phyloP scores from a whole-genome alignment of 768 basidiomycete genomes.

The Cytidiella melzeri region DNA sequence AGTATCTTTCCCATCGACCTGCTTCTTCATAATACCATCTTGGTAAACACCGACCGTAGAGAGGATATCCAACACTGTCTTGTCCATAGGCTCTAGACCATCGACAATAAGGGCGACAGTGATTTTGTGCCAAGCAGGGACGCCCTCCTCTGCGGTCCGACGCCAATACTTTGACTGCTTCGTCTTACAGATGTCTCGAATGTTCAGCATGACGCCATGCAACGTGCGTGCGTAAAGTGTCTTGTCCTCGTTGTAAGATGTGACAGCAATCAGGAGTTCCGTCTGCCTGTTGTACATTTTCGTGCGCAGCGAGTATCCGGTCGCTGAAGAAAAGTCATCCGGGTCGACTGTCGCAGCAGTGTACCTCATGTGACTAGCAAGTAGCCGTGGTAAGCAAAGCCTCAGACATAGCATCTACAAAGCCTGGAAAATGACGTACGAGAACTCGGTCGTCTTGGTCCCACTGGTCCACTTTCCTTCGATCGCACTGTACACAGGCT shows the following conservation, averaged over 20 bases:
- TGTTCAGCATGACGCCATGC: constrained; percentile 96
- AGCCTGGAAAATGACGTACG: constrained; percentile 43
- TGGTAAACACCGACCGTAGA: constrained; percentile 92
- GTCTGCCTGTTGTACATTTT: constrained; percentile 86
- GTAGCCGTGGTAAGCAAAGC: constrained; percentile 3
- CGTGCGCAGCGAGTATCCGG: constrained; percentile 80
- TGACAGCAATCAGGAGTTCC: constrained; percentile 91
- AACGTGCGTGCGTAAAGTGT: constrained; percentile 86
- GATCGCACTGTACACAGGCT: constrained; percentile 75
- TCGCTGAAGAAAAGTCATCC: constrained; percentile 75
- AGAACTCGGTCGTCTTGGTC: constrained; percentile 81
- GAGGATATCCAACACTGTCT: constrained; percentile 82
- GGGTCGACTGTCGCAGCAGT: constrained; percentile 90
- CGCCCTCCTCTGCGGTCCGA: constrained; percentile 73
- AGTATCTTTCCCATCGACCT: constrained; percentile 81
- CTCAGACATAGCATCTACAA: neutral
- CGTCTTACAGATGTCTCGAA: constrained; percentile 94
- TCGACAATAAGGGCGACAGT: constrained; percentile 87
- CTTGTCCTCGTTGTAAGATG: constrained; percentile 91
- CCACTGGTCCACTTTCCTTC: constrained; percentile 66
- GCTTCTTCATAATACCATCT: constrained; percentile 93
- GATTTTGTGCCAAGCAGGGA: constrained; percentile 87
- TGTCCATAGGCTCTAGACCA: constrained; percentile 93
- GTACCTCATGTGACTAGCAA: constrained; percentile 80
- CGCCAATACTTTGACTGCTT: constrained; percentile 93